Base-by-base conservation (phyloP, 768 basidiomycete genomes). In the Boletales sp. region DNA sequence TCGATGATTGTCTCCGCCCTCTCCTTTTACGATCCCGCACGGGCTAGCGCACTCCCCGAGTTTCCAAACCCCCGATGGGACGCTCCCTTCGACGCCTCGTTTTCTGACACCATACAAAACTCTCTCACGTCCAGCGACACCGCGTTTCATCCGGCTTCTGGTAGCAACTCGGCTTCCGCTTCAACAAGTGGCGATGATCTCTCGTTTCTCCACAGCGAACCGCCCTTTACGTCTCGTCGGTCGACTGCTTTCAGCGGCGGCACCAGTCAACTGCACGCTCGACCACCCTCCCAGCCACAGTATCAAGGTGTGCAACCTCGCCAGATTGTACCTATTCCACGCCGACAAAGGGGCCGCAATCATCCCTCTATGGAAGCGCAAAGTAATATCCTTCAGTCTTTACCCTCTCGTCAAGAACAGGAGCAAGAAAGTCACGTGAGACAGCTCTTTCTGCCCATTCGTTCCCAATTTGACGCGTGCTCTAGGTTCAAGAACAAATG, bases 1-100 rank as follows among this genome's bases (percentile, higher is more conserved):
- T 49, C 59, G 36, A 82, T 83, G 82, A 82, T 83, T 54, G 76
- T 77, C 34, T 73, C 81, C 14, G 70, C 72, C 0, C 71, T 79
- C 9, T 73, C 79, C 8, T 80, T 80, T 57, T 83, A 81, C 60
- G 78, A 79, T 48, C 70, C 79, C 6, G 66, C 75, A 17, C 68
- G 70, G 4, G 58, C 65, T n/a, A 57, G 61, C 18, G 47, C 66
- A 58, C 65, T 53, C 44, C 62, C 52, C 2, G 69, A 75, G 45
- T 80, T 78, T 57, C 74, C 75, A 44, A 70, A 73, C 39, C 73
- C 66, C 17, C 68, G 45, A 53, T 68, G 57, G 61, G 40, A 53
- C 15, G 32, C 38, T 4, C 55, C 50, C 15, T 67, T 64, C 9
- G 43, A 48, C 10, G 34, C 56, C 10, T 47, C 58, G 2, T 44